Conservation (phyloP, 2,329 filamentous ascomycete species). For the Diaporthe aspalathi region DNA sequence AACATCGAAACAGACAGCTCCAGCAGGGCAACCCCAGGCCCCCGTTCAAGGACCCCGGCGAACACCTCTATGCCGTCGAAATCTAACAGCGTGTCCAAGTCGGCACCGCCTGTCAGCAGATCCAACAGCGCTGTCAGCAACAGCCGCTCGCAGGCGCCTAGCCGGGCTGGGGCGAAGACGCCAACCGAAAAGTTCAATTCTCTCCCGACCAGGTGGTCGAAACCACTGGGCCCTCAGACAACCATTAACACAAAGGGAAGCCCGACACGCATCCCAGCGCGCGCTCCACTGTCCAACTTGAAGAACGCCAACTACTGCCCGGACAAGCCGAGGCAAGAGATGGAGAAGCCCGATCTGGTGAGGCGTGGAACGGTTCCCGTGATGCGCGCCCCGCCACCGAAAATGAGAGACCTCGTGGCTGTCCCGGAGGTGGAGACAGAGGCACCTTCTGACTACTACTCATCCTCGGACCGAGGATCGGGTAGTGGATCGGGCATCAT, state of each 20-base stretch:
- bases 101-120: slow-evolving; percentile 49
- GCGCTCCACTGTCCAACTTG: slow-evolving; percentile 76
- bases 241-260: slow-evolving; percentile 57
- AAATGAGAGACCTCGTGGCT: slow-evolving; percentile 83
- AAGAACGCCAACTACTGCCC: slow-evolving; percentile 83
- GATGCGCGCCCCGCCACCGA: slow-evolving; percentile 80
- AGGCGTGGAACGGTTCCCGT: slow-evolving; percentile 62
- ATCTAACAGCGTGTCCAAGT: slow-evolving; percentile 59
- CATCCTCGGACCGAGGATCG: slow-evolving; percentile 59
- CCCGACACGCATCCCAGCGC: slow-evolving; percentile 76
- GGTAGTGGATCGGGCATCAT: slow-evolving; percentile 69
- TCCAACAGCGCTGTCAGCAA: slow-evolving; percentile 50
- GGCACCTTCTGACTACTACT: slow-evolving; percentile 62
- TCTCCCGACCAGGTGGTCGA: slow-evolving; percentile 49
- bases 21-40: slow-evolving; percentile 66
- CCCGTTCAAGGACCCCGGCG: slow-evolving; percentile 81
- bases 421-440: slow-evolving; percentile 65
- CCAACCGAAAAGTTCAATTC: slow-evolving; percentile 55
- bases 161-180: slow-evolving; percentile 63
- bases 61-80: slow-evolving; percentile 51
- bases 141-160: slow-evolving; percentile 49
- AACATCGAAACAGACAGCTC: slow-evolving; percentile 75
- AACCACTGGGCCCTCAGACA: slow-evolving; percentile 43
- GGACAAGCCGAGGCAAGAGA: slow-evolving; percentile 70
- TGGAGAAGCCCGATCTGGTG: slow-evolving; percentile 51